Percentiles rank a stretch among this genome's conserved stretches.
Evolutionary conservation across 192 early-diverging fungal species (phyloP).

Genomic region (Backusella tarrabulga): DNA sequence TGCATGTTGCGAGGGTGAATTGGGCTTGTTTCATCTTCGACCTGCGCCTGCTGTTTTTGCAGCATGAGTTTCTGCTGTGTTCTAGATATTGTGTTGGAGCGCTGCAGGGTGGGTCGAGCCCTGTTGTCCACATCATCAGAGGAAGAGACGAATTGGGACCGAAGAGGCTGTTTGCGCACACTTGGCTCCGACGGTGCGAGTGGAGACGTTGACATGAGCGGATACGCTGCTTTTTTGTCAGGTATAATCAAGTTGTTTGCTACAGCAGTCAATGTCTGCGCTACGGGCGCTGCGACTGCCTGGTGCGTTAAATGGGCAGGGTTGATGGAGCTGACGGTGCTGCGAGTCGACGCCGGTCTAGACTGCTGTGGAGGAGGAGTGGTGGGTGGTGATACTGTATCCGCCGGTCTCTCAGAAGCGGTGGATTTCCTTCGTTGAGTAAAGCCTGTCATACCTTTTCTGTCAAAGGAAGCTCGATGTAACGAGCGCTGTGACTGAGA

Average conservation of each 20-base stretch:
- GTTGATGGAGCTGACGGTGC: neutral
- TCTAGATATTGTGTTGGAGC: slow-evolving; percentile 25
- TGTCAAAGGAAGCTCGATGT: slow-evolving; percentile 12
- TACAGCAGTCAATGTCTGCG: slow-evolving; percentile 12
- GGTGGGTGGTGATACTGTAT: neutral
- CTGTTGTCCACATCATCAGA: neutral
- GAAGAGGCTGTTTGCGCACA: neutral
- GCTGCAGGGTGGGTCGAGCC: neutral
- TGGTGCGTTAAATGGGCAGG: neutral
- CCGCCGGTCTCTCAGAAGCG: neutral
- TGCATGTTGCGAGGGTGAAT: slow-evolving; percentile 42
- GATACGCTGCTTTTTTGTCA: neutral
- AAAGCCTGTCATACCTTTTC: slow-evolving; percentile 7
- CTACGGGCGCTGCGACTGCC: neutral
- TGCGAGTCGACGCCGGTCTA: neutral
- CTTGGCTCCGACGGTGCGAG: neutral
- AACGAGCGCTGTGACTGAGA: slow-evolving; percentile 11
- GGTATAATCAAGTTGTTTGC: slow-evolving; percentile 13
- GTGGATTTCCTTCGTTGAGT: slow-evolving; percentile 5
- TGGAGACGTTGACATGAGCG: neutral
- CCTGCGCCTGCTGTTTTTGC: slow-evolving; percentile 39
- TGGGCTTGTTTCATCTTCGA: slow-evolving; percentile 41
- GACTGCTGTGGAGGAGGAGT: neutral
- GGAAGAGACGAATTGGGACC: neutral
- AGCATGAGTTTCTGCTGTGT: slow-evolving; percentile 47